Percentiles rank a stretch among this genome's conserved stretches.
Evolutionary conservation across 1,284 basidiomycete species (phyloP).

Genomic region (Tremellales sp.): DNA sequence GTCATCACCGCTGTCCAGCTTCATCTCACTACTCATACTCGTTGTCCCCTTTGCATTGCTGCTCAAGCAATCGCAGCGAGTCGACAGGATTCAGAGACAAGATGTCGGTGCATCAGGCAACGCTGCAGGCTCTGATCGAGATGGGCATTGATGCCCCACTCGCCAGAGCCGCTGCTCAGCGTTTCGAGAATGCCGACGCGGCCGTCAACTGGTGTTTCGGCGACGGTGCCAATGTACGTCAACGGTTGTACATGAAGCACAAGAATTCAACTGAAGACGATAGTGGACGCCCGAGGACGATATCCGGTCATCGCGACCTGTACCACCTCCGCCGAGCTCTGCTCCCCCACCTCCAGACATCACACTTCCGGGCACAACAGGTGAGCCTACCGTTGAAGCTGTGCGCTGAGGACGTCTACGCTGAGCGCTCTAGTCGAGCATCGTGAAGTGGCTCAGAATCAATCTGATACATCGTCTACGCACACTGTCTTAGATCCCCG

Average conservation of each 20-base stretch:
- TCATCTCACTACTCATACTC: no score
- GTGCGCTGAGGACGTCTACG: no score
- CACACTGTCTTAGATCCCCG: background rate
- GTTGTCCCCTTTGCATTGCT: no score
- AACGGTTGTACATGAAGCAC: no score
- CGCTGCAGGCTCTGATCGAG: slow-evolving; percentile 25
- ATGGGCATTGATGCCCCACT: slow-evolving; percentile 36
- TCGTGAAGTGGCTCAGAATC: slow-evolving; percentile 14
- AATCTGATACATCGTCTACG: background rate
- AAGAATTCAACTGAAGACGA: no score
- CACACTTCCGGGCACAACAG: no score
- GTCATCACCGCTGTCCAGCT: background rate
- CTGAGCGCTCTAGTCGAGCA: slow-evolving; percentile 13
- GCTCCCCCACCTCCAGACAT: no score
- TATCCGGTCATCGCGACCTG: background rate
- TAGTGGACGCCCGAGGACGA: background rate
- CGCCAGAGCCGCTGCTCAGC: slow-evolving; percentile 30
- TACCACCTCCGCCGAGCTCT: background rate
- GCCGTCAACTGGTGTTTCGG: slow-evolving; percentile 46
- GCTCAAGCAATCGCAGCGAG: no score
- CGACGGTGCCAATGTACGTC: slow-evolving; percentile 34
- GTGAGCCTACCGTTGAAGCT: no score
- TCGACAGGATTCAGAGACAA: no score
- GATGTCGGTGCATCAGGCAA: slow-evolving; percentile 24
- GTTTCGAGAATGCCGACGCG: slow-evolving; percentile 29